Evolutionary conservation across 805 yeast species (phyloP).

Genomic region (Pichia membranifaciens): DNA sequence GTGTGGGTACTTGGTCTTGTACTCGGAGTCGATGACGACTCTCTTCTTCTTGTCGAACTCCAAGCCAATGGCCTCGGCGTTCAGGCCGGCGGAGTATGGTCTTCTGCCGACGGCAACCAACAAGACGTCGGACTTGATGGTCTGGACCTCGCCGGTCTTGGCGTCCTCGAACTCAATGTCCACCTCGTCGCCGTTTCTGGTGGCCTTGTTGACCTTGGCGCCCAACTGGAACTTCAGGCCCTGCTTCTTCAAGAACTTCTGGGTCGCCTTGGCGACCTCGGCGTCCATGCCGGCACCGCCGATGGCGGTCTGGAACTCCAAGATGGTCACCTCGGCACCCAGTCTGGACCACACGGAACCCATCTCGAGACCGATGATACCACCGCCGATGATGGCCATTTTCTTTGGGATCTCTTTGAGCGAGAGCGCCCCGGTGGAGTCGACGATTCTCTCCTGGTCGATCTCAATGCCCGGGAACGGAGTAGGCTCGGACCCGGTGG

Average conservation of each 20-base stretch:
- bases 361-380: conserved; percentile 99
- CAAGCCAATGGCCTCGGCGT: conserved; percentile 81
- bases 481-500: conserved; percentile 97
- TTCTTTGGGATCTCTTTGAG: conserved; percentile 88
- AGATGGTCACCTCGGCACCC: conserved; percentile 91
- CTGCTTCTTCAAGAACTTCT: conserved; percentile 88
- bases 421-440: conserved; percentile 87
- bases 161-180: conserved; percentile 83
- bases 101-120: conserved; percentile 98
- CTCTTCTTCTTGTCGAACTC: conserved; percentile 92
- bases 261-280: conserved; percentile 87
- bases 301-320: conserved; percentile 84
- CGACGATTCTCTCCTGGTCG: conserved; percentile 95
- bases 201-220: conserved; percentile 85
- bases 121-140: conserved; percentile 83
- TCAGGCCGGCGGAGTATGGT: conserved; percentile 87
- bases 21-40: conserved; percentile 89
- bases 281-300: conserved; percentile 99
- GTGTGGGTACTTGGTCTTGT: conserved; percentile 85
- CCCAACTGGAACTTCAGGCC: conserved; percentile 90
- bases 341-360: conserved; percentile 95
- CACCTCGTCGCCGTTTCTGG: conserved; percentile 83
- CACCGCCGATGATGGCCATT: conserved; percentile 94
- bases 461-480: conserved; percentile 98
- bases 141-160: conserved; percentile 75